A percentile compares a stretch with the other conserved stretches of the same genome.
These are phyloP conservation scores for Scheffersomyces stipitis DNA, from an alignment of 805 yeast genomes.

Conservation along the genomic window DNA sequence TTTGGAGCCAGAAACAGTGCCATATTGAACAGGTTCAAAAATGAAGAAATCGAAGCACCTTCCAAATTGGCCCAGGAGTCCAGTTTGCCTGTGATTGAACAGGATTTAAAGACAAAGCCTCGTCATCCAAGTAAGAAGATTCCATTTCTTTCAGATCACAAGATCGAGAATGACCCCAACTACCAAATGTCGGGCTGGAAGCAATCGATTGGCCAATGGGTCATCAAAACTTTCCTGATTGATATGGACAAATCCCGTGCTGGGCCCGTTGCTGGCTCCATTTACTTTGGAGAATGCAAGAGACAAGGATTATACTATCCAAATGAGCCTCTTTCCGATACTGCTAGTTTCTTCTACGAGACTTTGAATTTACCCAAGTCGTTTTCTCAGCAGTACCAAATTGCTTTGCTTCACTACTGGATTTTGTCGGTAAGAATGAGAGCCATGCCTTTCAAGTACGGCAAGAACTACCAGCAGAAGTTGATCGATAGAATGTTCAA, in stretches of 20 bases:
- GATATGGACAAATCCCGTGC: slow-evolving; percentile 93
- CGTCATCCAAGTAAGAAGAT: slow-evolving; percentile 34
- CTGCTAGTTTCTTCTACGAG: slow-evolving; percentile 83
- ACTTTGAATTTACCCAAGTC: slow-evolving; percentile 80
- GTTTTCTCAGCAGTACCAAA: slow-evolving; percentile 95
- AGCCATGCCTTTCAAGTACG: slow-evolving; percentile 88
- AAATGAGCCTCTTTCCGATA: slow-evolving; percentile 66
- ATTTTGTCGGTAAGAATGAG: slow-evolving; percentile 92
- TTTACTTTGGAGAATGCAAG: slow-evolving; percentile 84
- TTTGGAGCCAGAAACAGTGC: slow-evolving; percentile 10
- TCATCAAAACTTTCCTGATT: slow-evolving; percentile 60
- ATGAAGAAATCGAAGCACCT: slow-evolving; percentile 30
- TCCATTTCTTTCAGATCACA: slow-evolving; percentile 40
- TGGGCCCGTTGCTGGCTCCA: slow-evolving; percentile 91
- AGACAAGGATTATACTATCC: slow-evolving; percentile 77
- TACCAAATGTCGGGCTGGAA: slow-evolving; percentile 36
- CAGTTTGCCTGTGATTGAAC: slow-evolving; percentile 36
- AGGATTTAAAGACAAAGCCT: slow-evolving; percentile 33
- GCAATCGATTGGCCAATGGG: slow-evolving; percentile 59
- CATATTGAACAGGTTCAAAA: slow-evolving; percentile 16
- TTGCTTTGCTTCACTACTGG: slow-evolving; percentile 91
- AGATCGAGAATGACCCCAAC: slow-evolving; percentile 35
- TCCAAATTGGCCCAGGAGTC: slow-evolving; percentile 39
- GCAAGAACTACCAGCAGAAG: slow-evolving; percentile 88
- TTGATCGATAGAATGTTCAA: slow-evolving; percentile 84